Evolutionary conservation across 768 basidiomycete genomes (phyloP), one percentile per base, ranked within the genome.

Genomic region (Lactifluus subvellereus): DNA sequence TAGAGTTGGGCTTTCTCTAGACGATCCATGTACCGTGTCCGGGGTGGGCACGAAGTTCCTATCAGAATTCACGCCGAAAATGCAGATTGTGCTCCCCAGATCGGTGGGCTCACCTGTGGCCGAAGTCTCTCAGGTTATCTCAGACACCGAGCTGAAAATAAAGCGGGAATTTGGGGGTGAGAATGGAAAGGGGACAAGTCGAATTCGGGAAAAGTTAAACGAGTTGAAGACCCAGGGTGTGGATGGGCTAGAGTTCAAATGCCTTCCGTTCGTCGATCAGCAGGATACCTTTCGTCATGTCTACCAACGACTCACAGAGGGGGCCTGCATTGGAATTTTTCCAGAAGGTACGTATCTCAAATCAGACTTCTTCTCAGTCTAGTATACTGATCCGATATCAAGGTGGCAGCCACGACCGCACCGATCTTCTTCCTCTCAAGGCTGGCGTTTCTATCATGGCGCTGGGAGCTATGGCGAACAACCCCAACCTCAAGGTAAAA

Each of bases 401-500:
- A 98, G 95, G 97, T 68, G 97, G 97, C 60, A 98, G 95, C 62
- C 97, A 99, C 74, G 97, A 99, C 75, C 88, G 97, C 45, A 95
- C 92, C 9, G 94, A 98, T 74, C 82, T 98, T 54, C 83, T 98
- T 20, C 97, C 97, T 2, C 81, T 99, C 45, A 99, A 99, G 76
- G 97, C 97, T 33, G 97, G 97, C 5, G 95, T 98, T 40, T 90
- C 94, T 1, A 84, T 98, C 69, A 98, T 99, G 95, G 95, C 97
- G 27, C 81, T 99, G 9, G 97, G 97, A 30, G 95, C 97, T 5
- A 96, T 98, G 93, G 91, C 91, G 10, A 89, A 89, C 65, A 84
- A 98, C 72, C 87, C 94, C 6, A 83, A 78, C 61, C 79, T 95
- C 40, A 84, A 86, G 66, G 94, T 99, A 71, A 91, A 92, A 73